Evolutionary conservation across 176 grass and related monocot genomes (phyloP), one percentile per base, ranked within the genome.

Genomic region (Otatea glauca): DNA sequence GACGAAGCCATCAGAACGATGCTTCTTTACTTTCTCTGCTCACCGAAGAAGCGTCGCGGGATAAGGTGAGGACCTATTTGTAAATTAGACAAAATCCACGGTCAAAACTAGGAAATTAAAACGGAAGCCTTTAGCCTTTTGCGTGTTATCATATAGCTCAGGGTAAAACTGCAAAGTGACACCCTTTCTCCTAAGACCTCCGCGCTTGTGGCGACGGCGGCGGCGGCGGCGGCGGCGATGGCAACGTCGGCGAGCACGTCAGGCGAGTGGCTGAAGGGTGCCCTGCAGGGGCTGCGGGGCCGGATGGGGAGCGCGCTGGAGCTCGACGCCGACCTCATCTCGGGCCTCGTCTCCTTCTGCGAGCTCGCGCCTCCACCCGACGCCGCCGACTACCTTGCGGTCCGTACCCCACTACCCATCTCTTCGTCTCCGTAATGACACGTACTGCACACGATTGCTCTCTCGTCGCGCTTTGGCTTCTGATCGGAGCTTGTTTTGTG

Each of bases 271-370:
- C 70, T 98, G 49, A 85, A 80, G 80, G 85, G 75, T 17, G 87
- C 93, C 48, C 59, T 98, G 65, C 29, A 72, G 70, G 91, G 92
- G 1, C 89, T 99, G 24, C 74, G 88, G 63, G 89, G 76, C 0
- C 86, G 43, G 25, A 89, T 90, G 23, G 89, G 88, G 20, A 78
- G 83, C 35, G 74, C 55, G 7, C 68, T 96, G 61, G 83, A 92
- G 60, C 78, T 98, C 18, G 93, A 98, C 70, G 75, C 72, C 2
- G 96, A 95, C 72, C 96, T 98, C 83, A 94, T 98, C 85, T 88
- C 88, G 24, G 93, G 93, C 47, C 96, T 98, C 86, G 93, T 98
- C 53, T 96, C 96, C 83, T 98, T 96, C 79, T 98, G 96, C 81
- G 91, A 98, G 86, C 91, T 98, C 81, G 96, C 93, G 35, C 93